Evolutionary conservation across 805 yeast species (phyloP).

Genomic region (Suhomyces faveliae): DNA sequence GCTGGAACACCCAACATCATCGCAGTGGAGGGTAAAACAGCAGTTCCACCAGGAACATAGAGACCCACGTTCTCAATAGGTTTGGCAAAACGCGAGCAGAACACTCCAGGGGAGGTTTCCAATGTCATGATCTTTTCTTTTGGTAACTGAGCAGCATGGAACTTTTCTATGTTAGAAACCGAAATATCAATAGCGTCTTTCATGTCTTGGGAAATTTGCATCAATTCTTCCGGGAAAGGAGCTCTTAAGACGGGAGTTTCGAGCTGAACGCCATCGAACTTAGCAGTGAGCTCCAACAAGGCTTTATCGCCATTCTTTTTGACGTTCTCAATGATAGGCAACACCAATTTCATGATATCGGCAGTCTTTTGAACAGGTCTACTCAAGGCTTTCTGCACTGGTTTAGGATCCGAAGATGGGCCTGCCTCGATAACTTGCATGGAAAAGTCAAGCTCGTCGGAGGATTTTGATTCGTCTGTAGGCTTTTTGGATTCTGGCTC

Average conservation of each 20-base stretch:
- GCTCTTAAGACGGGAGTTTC: slow-evolving; percentile 74
- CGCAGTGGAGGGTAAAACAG: slow-evolving; percentile 96
- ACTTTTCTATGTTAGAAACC: slow-evolving; percentile 80
- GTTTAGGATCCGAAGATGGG: slow-evolving; percentile 37
- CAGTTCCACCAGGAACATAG: slow-evolving; percentile 98
- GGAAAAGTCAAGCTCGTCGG: slow-evolving; percentile 32
- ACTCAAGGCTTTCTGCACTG: slow-evolving; percentile 60
- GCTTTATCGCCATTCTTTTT: slow-evolving; percentile 81
- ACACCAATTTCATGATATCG: slow-evolving; percentile 88
- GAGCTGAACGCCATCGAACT: slow-evolving; percentile 83
- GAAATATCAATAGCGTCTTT: slow-evolving; percentile 86
- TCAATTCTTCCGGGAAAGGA: slow-evolving; percentile 79
- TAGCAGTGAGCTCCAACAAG: slow-evolving; percentile 80
- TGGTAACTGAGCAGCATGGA: slow-evolving; percentile 91
- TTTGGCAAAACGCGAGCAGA: slow-evolving; percentile 91
- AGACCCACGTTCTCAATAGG: slow-evolving; percentile 94
- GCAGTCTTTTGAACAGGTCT: slow-evolving; percentile 96
- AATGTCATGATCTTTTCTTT: slow-evolving; percentile 66
- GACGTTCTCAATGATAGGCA: slow-evolving; percentile 84
- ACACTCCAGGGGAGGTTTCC: slow-evolving; percentile 92
- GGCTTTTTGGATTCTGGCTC: slow-evolving; percentile 13
- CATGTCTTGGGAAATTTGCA: slow-evolving; percentile 71
- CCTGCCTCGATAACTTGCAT: slow-evolving; percentile 49
- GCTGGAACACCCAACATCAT: slow-evolving; percentile 99
- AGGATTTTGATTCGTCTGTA: slow-evolving; percentile 21